Evolutionary conservation across 2,329 filamentous ascomycete genomes (phyloP).

Genomic region (Talaromyces albobiverticillius): DNA sequence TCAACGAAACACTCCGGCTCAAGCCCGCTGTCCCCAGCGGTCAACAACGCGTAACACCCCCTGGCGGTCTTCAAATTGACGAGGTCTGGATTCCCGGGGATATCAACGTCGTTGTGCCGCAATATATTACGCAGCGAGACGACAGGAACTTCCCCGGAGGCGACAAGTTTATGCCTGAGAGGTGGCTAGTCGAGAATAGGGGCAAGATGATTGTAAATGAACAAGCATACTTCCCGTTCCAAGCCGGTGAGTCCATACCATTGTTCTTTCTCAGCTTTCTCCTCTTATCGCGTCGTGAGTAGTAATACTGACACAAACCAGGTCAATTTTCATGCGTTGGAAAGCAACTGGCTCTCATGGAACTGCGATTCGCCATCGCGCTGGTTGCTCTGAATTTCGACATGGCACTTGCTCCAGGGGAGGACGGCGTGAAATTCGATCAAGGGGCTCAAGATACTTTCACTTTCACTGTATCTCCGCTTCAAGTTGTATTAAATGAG

Average conservation of each 20-base stretch:
- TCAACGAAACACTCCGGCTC: conserved; percentile 37
- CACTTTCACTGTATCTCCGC: conserved; percentile 22
- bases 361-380: conserved; percentile 21
- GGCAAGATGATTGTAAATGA: conserved; percentile 17
- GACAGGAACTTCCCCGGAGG: conserved; percentile 13
- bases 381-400: conserved; percentile 13
- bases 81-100: conserved; percentile 29
- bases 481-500: conserved; percentile 16
- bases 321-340: conserved; percentile 18
- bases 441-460: conserved; percentile 14
- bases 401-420: conserved; percentile 15
- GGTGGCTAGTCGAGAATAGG: conserved; percentile 20
- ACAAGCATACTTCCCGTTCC: conserved; percentile 24
- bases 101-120: conserved; percentile 20
- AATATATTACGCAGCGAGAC: conserved; percentile 21
- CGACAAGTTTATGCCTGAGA: conserved; percentile 23
- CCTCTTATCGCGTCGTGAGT: not conserved
- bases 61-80: conserved; percentile 29
- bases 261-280: too few species aligned
- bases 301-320: not conserved
- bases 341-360: conserved; percentile 23
- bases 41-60: conserved; percentile 31
- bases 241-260: conserved; percentile 5
- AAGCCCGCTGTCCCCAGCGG: conserved; percentile 38
- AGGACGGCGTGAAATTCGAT: conserved; percentile 13